Percentiles rank a stretch among this genome's conserved stretches.
These are phyloP conservation scores for Ogataea saltuana DNA, from an alignment of 805 yeast species.

Conservation along the genomic window DNA sequence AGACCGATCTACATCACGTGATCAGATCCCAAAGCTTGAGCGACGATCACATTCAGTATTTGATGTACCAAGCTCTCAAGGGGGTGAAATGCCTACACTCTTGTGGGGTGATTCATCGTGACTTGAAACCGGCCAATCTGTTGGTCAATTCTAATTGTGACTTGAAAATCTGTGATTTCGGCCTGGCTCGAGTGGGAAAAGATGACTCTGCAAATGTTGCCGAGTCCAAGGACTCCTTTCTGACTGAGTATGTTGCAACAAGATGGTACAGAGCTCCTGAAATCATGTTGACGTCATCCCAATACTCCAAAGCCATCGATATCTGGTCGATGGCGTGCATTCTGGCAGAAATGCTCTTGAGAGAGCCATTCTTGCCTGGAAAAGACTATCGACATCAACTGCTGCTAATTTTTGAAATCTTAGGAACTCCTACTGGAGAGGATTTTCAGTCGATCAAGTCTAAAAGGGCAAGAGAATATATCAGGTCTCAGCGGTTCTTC, in stretches of 20 bases:
- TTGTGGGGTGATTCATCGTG: conserved; percentile 74
- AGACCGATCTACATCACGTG: conserved; percentile 66
- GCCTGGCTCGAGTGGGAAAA: conserved; percentile 60
- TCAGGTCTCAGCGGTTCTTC: conserved; percentile 63
- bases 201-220: conserved; percentile 42
- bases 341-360: conserved; percentile 63
- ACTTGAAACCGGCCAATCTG: conserved; percentile 73
- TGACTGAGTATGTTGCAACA: conserved; percentile 83
- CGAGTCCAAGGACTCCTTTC: conserved; percentile 36
- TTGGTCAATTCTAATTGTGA: conserved; percentile 71
- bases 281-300: conserved; percentile 71
- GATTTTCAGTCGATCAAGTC: conserved; percentile 74
- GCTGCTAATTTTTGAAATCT: conserved; percentile 60
- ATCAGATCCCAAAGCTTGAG: conserved; percentile 56
- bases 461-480: conserved; percentile 75
- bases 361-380: conserved; percentile 73
- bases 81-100: conserved; percentile 72
- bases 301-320: conserved; percentile 75
- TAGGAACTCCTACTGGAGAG: conserved; percentile 74
- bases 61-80: conserved; percentile 66
- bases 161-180: conserved; percentile 77
- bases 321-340: conserved; percentile 83
- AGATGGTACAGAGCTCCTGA: conserved; percentile 87
- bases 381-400: conserved; percentile 70
- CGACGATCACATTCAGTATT: conserved; percentile 70